Conservation (phyloP, 1,139 yeast genomes). For the Saccharomyces hybrid region DNA sequence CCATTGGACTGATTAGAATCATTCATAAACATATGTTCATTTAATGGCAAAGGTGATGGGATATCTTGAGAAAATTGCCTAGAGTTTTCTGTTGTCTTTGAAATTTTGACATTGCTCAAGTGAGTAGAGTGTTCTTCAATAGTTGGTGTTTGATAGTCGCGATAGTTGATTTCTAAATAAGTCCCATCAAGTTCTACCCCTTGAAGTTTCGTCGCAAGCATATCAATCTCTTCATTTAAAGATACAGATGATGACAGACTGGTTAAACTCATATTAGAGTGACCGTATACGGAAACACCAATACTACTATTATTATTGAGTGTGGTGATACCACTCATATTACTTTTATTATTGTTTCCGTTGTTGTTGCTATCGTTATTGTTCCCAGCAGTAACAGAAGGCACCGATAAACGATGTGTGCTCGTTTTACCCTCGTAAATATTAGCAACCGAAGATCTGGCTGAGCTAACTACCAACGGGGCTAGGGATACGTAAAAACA, state of each 20-base stretch:
- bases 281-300: neutral
- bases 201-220: conserved; percentile 5
- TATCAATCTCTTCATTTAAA: conserved; percentile 9
- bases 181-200: conserved; percentile 1
- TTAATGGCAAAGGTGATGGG: neutral
- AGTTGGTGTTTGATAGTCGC: conserved; percentile 8
- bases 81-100: conserved; percentile 5
- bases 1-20: neutral
- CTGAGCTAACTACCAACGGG: neutral
- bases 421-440: conserved; percentile 4
- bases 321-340: conserved; percentile 1
- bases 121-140: conserved; percentile 8
- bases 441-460: conserved; percentile 22
- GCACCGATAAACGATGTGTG: neutral
- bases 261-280: conserved; percentile 9
- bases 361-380: neutral
- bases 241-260: conserved; percentile 14
- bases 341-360: conserved; percentile 3
- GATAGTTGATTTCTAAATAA: neutral
- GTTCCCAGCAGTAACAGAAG: neutral
- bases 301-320: neutral
- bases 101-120: conserved; percentile 5
- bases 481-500: conserved; percentile 48
- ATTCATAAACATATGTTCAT: neutral
- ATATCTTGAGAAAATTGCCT: neutral